phyloP scores from a whole-genome alignment of 2,329 filamentous ascomycete genomes.

The Diaporthe velutina region DNA sequence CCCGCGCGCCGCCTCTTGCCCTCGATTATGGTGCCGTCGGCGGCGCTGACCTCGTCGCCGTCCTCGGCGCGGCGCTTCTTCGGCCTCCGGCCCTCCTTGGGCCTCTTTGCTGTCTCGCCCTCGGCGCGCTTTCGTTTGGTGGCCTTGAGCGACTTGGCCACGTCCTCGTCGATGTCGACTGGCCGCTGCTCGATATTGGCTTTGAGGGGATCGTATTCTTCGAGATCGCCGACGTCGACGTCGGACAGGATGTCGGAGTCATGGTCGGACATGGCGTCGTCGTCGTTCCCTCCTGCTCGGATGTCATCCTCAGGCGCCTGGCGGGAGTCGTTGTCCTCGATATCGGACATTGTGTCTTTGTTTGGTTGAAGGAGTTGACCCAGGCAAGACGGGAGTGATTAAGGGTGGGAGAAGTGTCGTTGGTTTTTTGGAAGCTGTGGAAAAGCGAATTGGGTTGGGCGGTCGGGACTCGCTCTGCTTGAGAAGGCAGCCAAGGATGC shows the following conservation, averaged over 20 bases:
- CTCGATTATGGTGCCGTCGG: conserved; percentile 57
- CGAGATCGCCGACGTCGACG: conserved; percentile 78
- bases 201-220: conserved; percentile 75
- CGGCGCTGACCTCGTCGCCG: conserved; percentile 55
- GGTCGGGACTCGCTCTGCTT: not conserved
- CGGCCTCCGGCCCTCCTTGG: conserved; percentile 78
- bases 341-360: conserved; percentile 48
- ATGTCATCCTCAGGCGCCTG: conserved; percentile 27
- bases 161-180: conserved; percentile 76
- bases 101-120: conserved; percentile 77
- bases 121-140: conserved; percentile 75
- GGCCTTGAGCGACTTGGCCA: conserved; percentile 73
- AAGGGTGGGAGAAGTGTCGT: not conserved
- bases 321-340: conserved; percentile 36
- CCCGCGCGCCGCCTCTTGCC: conserved; percentile 60
- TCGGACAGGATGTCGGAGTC: conserved; percentile 75
- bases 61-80: conserved; percentile 71
- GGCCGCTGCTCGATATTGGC: conserved; percentile 74
- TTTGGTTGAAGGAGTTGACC: not conserved
- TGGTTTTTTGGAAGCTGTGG: conserved; percentile 13
- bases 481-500: not conserved
- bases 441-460: not conserved
- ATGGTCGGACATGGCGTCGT: conserved; percentile 61
- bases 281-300: conserved; percentile 19
- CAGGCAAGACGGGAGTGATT: not conserved